Evolutionary conservation across 768 basidiomycete species (phyloP).

Genomic region (Dioszegia hungarica): DNA sequence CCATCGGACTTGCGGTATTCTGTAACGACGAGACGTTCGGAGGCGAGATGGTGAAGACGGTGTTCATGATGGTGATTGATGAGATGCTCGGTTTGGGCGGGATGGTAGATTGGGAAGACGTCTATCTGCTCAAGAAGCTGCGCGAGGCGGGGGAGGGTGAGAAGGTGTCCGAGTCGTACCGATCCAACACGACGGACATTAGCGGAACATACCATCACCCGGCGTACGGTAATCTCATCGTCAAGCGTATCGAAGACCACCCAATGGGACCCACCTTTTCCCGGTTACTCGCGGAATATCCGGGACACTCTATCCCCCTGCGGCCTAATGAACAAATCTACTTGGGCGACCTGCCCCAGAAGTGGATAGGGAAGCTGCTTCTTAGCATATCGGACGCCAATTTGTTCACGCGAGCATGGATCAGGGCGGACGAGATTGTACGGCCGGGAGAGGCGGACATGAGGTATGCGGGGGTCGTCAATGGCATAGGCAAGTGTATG

Average conservation of each 20-base stretch:
- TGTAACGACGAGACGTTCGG: conserved; percentile 26
- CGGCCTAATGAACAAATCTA: background rate
- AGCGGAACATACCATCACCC: background rate
- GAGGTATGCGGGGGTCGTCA: background rate
- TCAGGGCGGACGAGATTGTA: background rate
- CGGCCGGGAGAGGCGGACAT: background rate
- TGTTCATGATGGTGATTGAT: conserved; percentile 15
- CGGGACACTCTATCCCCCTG: background rate
- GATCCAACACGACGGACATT: background rate
- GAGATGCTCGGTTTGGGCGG: conserved; percentile 11
- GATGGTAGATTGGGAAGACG: conserved; percentile 23
- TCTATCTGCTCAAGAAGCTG: background rate
- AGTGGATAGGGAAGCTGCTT: background rate
- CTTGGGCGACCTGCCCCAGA: background rate
- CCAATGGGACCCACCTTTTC: background rate
- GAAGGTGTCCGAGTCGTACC: background rate
- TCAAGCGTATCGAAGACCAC: background rate
- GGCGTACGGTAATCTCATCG: background rate
- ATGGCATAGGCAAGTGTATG: background rate
- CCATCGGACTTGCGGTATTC: conserved; percentile 29
- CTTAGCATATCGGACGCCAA: background rate
- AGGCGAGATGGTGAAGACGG: background rate
- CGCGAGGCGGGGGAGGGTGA: background rate
- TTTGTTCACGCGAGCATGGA: background rate
- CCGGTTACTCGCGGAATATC: background rate